Percentiles rank a stretch among this genome's conserved stretches.
phyloP scores from a whole-genome alignment of 352 stramenopile genomes.

The Globisporangium takayamanum region DNA sequence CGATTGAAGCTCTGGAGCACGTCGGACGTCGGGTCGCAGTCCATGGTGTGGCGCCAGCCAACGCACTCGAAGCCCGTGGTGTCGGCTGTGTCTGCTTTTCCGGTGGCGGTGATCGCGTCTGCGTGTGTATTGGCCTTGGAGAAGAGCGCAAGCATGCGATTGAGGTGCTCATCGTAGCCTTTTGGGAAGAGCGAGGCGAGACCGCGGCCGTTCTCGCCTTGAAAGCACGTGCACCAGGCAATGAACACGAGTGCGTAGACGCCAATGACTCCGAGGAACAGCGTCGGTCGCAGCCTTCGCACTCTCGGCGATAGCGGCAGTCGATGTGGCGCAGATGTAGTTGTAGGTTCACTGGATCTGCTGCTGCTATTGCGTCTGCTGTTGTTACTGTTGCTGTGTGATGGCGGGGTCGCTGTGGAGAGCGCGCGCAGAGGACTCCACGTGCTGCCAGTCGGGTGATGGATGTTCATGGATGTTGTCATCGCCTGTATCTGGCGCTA shows the following conservation, averaged over 20 bases:
- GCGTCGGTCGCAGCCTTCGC: conserved; percentile 4
- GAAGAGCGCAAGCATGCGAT: conserved; percentile 16
- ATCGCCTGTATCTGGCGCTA: too few species aligned
- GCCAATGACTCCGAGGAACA: conserved; percentile 14
- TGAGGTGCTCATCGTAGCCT: conserved; percentile 13
- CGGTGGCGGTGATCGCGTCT: not conserved
- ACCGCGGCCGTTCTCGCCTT: conserved; percentile 2
- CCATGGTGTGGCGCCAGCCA: conserved; percentile 44
- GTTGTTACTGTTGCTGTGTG: not conserved
- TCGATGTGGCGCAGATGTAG: conserved; percentile 9
- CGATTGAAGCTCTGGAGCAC: conserved; percentile 26
- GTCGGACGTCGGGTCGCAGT: conserved; percentile 23
- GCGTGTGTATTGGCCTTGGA: not conserved
- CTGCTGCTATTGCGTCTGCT: too few species aligned
- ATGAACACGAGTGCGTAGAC: conserved; percentile 17
- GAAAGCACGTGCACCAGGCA: conserved; percentile 12
- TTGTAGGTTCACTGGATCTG: too few species aligned
- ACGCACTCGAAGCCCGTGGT: conserved; percentile 22
- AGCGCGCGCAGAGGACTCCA: too few species aligned
- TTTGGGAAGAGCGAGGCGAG: conserved; percentile 8
- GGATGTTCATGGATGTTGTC: too few species aligned
- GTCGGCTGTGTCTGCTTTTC: not conserved
- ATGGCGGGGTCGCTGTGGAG: not conserved
- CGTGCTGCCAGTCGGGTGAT: too few species aligned
- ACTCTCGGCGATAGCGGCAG: not conserved